A percentile compares a stretch with the other conserved stretches of the same genome.
These are phyloP conservation scores for Prosopis cineraria DNA, from an alignment of 306 rosid species.

Conservation along the genomic window DNA sequence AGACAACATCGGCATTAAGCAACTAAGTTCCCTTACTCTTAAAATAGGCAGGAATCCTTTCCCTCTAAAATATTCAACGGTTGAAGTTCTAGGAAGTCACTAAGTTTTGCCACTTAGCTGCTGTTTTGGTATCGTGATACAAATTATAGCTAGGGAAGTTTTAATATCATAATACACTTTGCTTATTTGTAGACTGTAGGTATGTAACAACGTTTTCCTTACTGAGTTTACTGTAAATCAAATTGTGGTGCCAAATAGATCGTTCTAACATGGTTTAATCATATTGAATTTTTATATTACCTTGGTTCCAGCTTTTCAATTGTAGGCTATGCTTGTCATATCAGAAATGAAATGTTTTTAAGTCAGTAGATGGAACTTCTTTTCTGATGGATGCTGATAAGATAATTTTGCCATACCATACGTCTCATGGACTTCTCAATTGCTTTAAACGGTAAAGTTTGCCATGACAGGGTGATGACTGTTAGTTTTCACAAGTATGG, in stretches of 20 bases:
- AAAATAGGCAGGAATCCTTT: neutral
- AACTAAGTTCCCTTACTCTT: neutral
- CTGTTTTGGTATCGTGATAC: constrained; percentile 9
- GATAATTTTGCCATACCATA: neutral
- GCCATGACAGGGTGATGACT: constrained; percentile 92
- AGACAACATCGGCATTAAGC: neutral
- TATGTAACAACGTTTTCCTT: neutral
- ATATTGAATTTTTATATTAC: constrained; percentile 18
- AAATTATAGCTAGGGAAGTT: neutral
- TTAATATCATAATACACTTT: constrained; percentile 24
- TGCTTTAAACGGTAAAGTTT: constrained; percentile 35
- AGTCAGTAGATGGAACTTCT: constrained; percentile 26
- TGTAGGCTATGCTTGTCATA: neutral
- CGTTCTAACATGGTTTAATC: neutral
- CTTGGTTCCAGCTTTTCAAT: neutral
- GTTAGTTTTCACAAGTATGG: constrained; percentile 99
- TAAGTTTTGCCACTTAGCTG: neutral
- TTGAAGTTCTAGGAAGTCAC: neutral
- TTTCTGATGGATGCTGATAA: constrained; percentile 7
- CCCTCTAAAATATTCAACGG: neutral
- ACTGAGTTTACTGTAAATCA: neutral
- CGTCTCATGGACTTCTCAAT: constrained; percentile 29
- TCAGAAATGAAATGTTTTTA: constrained; percentile 2
- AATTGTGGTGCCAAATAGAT: neutral
- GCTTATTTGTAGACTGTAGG: neutral